Evolutionary conservation across 192 early-diverging fungal genomes (phyloP), one percentile per base, ranked within the genome.

Genomic region (Obelidium mucronatum): DNA sequence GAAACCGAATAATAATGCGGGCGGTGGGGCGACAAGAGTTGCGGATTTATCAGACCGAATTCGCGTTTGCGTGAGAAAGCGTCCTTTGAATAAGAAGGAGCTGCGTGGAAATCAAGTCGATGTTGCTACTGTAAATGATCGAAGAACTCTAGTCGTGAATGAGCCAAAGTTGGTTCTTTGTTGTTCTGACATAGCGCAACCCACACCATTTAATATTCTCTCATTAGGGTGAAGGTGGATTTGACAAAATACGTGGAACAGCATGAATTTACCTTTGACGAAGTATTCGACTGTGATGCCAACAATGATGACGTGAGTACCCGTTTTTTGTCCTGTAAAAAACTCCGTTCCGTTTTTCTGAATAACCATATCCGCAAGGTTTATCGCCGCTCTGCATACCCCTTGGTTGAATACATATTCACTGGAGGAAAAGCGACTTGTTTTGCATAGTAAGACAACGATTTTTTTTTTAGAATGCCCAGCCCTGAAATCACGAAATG

Each of bases 371-470:
- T 11, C 35, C 28, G n/a, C n/a, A n/a, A 85, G 89, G 89, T 94
- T 1, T 99, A 99, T 80, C 82, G 89, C 75, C 87, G 95, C 44
- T 98, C 97, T 2, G 97, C 97, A 42, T 88, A 90, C 58, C 97
- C 97, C 0, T 81, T 99, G 33, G 96, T 99, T 0, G 91, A 96
- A 59, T 97, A 97, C 79, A 91, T 98, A 30, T 99, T 99, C 65
- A 78, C 85, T 34, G 97, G 97, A 0, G 97, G 97, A 73, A 98
- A 97, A 67, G 96, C 96, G 0, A 99, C 97, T 11, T 98, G 96
- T 77, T 99, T 99, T 92, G 97, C 96, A 39, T 99, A 99, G 93
- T 93, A 90, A 80, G 89, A n/a, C n/a, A n/a, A n/a, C n/a, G n/a
- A n/a, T n/a, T n/a, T 85, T 35, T 52, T 39, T 19, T 22, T 60